Conservation (phyloP, 306 rosid genomes). For the Myrica gale region DNA sequence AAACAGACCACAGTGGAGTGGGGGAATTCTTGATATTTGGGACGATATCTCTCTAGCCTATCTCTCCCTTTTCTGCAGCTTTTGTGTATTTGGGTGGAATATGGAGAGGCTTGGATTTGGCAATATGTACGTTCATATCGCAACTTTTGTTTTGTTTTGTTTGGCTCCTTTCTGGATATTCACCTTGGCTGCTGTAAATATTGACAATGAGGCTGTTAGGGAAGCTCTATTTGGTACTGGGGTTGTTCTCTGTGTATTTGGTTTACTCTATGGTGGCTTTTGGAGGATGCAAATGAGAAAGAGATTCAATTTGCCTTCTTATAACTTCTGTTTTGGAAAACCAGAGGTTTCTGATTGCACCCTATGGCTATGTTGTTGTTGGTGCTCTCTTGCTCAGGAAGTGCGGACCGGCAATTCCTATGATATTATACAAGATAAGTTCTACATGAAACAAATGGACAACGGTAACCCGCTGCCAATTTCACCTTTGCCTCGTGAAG, state of each 20-base stretch:
- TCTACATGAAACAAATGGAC: slow-evolving; percentile 36
- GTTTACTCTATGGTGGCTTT: slow-evolving; percentile 93
- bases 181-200: slow-evolving; percentile 76
- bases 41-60: slow-evolving; percentile 67
- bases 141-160: slow-evolving; percentile 77
- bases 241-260: slow-evolving; percentile 69
- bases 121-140: slow-evolving; percentile 88
- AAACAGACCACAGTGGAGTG: slow-evolving; percentile 65
- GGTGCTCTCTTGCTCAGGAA: slow-evolving; percentile 98
- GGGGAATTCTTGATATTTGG: slow-evolving; percentile 89
- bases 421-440: slow-evolving; percentile 55
- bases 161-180: slow-evolving; percentile 94
- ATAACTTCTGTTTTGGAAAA: slow-evolving; percentile 70
- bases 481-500: slow-evolving; percentile 58
- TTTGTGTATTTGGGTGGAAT: slow-evolving; percentile 90
- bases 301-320: slow-evolving; percentile 75
- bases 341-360: slow-evolving; percentile 67
- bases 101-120: slow-evolving; percentile 97
- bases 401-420: slow-evolving; percentile 68
- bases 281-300: slow-evolving; percentile 98
- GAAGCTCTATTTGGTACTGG: slow-evolving; percentile 56
- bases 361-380: slow-evolving; percentile 88
- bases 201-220: slow-evolving; percentile 62
- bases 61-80: slow-evolving; percentile 78
- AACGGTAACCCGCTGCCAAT: slow-evolving; percentile 25